Evolutionary conservation across 2,329 filamentous ascomycete genomes (phyloP), one percentile per base, ranked within the genome.

Genomic region (Daldinia sp.): DNA sequence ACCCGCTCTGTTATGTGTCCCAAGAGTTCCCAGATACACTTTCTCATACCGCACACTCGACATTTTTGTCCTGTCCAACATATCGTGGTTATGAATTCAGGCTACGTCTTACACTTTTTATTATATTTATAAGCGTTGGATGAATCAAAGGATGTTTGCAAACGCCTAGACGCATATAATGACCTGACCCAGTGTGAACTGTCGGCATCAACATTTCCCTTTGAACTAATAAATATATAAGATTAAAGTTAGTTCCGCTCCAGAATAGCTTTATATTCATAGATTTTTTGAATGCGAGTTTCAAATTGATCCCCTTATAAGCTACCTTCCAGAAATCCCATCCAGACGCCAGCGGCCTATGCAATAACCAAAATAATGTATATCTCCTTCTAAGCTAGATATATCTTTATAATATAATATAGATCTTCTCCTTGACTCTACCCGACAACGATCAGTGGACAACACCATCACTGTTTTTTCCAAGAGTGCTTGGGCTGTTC

Each of bases 401-500:
- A 37, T 48, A 33, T 28, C 37, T 18, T 59, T 35, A 30, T 28
- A 2, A 41, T 46, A 37, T n/a, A n/a, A n/a, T 54, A 28, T 13
- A 44, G 39, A 28, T 18, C 13, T 39, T 4, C 56, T 54, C 9
- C 18, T 59, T 53, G 15, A 54, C 54, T 26, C 4, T 23, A 13
- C 20, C 10, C 3, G 7, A 20, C 30, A 26, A 44, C n/a, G 18
- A 48, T 74, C 42, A 78, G 20, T 60, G 75, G 10, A 74, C 79
- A 51, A 76, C 69, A n/a, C 76, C 73, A 18, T 82, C 79, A 57
- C 80, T 83, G 65, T 85, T 84, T 73, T 81, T 83, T 35, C 84
- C 84, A 35, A 85, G 72, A 1, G 84, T 85, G 65, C 82, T 84
- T 0, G 85, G 84, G 62, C 82, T 87, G 60, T 83, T 83, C 7